These are phyloP conservation scores for Agrocybe pediades DNA, from an alignment of 768 basidiomycete species.

Conservation along the genomic window DNA sequence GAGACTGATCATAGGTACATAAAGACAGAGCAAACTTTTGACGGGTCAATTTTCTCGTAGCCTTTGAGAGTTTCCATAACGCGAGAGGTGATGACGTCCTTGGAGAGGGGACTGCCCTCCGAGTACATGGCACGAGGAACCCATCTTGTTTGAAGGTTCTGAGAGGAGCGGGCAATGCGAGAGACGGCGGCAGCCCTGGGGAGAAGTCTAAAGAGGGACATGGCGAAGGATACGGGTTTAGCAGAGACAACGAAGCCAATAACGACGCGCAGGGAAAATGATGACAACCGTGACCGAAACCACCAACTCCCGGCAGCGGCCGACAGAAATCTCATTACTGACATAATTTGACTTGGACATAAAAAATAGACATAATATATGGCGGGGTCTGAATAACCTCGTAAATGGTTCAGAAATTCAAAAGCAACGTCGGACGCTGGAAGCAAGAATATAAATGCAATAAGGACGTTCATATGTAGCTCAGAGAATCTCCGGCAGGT, in stretches of 20 bases:
- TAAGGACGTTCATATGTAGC: too few species aligned
- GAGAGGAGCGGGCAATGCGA: conserved; percentile 38
- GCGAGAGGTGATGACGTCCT: conserved; percentile 69
- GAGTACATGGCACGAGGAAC: conserved; percentile 60
- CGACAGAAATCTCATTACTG: conserved; percentile 12
- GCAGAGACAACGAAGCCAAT: conserved; percentile 4
- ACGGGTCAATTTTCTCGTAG: conserved; percentile 84
- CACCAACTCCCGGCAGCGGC: conserved; percentile 17
- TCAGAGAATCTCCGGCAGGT: neutral
- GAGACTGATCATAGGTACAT: neutral
- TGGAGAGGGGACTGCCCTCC: conserved; percentile 64
- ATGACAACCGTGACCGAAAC: conserved; percentile 16
- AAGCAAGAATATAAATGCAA: neutral
- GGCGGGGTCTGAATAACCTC: conserved; percentile 1
- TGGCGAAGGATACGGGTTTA: conserved; percentile 24
- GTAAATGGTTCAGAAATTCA: neutral
- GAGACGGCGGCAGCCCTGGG: conserved; percentile 45
- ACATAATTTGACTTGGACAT: conserved; percentile 4
- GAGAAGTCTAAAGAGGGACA: conserved; percentile 60
- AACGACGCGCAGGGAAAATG: conserved; percentile 12
- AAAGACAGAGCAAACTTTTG: conserved; percentile 51
- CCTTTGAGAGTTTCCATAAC: conserved; percentile 83
- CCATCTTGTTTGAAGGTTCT: conserved; percentile 35
- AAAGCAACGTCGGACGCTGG: neutral
- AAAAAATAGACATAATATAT: neutral